Base-by-base conservation (phyloP, 495 filamentous ascomycete species). In the Xanthoparmelia taractica region DNA sequence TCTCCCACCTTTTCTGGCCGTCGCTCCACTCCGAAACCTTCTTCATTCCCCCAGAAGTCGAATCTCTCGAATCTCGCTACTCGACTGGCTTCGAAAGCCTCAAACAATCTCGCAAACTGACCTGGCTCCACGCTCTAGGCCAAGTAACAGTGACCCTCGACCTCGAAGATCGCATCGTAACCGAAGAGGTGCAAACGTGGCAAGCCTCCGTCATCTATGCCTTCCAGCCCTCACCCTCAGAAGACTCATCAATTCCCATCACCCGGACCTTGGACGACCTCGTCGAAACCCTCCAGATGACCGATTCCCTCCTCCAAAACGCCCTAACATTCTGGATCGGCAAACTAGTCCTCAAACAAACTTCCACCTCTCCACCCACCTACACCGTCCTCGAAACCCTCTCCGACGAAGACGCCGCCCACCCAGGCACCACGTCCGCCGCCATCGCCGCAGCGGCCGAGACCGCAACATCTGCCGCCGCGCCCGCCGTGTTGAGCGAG, bases 1-100 rank as follows among this genome's bases (percentile, higher is more conserved):
- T 97, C 7, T 96, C 91, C 0, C 83, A 89, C n/a, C 84, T 95
- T 67, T 99, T 93, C 78, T 99, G 94, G 94, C 93, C 95, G 0
- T 77, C 85, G 2, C 77, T 97, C 15, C 86, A 91, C 48, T 83
- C 88, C 25, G 89, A 92, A 66, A 79, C 79, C 31, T 97, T 96
- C 75, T 71, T 76, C 38, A 75, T 95, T 13, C 94, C 95, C 6
- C 59, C 75, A 0, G 78, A 79, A 40, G 85, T 97, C 40, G 60
- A 73, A 7, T 70, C 79, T 3, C 73, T 89, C 33, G 90, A 92
- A 72, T 73, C 82, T 58, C 77, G 75, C 29, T 98, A 96, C 75
- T 83, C 87, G 52, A 67, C 73, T 6, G 87, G 86, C n/a, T 98
- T 96, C 71, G 85, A 90, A 67, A 75, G 74, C 5, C 79, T 93